These are phyloP conservation scores for Pulveroboletus sp. DNA, from an alignment of 768 basidiomycete genomes.

Conservation along the genomic window DNA sequence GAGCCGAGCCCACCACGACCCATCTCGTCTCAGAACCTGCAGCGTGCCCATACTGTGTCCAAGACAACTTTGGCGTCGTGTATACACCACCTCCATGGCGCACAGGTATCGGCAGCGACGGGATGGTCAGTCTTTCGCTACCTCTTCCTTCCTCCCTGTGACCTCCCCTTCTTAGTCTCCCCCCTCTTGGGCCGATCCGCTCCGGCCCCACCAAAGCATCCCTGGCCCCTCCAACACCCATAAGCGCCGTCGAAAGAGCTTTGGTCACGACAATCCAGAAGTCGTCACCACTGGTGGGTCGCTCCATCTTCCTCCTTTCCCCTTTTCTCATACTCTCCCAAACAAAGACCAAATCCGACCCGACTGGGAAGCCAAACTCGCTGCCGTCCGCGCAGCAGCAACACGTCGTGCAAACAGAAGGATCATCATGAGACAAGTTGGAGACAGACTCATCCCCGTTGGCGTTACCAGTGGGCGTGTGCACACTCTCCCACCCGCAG, in stretches of 20 bases:
- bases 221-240: slow-evolving; percentile 43
- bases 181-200: slow-evolving; percentile 52
- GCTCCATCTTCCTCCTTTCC: slow-evolving; percentile 2
- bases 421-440: slow-evolving; percentile 98
- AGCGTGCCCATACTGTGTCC: slow-evolving; percentile 96
- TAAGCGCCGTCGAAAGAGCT: slow-evolving; percentile 84
- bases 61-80: slow-evolving; percentile 92
- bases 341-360: slow-evolving; percentile 88
- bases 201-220: slow-evolving; percentile 42
- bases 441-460: slow-evolving; percentile 94
- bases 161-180: slow-evolving; percentile 28
- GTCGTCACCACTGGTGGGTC: slow-evolving; percentile 84
- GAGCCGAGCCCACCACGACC: slow-evolving; percentile 89
- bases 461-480: slow-evolving; percentile 90
- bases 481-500: slow-evolving; percentile 59
- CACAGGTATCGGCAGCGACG: slow-evolving; percentile 71
- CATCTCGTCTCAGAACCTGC: slow-evolving; percentile 96
- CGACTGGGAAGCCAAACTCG: slow-evolving; percentile 96
- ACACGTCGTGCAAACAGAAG: slow-evolving; percentile 92
- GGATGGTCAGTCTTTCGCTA: slow-evolving; percentile 47
- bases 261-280: slow-evolving; percentile 78
- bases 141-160: not conserved
- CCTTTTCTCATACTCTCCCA: slow-evolving; percentile 6
- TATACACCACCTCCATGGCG: slow-evolving; percentile 83
- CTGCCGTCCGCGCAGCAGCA: slow-evolving; percentile 91